Evolutionary conservation across 2,329 filamentous ascomycete genomes (phyloP).

Genomic region (Apiospora phragmitis): DNA sequence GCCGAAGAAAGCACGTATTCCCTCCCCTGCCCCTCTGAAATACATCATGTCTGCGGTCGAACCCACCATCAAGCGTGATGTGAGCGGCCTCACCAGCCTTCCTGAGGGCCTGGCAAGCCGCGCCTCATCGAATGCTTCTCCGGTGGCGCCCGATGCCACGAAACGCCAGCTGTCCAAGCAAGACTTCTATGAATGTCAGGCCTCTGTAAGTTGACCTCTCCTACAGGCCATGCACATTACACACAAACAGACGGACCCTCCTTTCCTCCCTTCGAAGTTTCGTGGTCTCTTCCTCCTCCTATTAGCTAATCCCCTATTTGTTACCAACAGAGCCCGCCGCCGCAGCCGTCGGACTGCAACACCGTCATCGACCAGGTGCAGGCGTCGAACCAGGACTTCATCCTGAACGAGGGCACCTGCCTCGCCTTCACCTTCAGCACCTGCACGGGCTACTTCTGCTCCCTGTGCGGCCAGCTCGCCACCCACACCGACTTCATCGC

Average conservation of each 20-base stretch:
- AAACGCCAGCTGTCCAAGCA: constrained; percentile 21
- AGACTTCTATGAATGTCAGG: constrained; percentile 37
- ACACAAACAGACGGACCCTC: neutral
- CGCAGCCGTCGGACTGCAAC: constrained; percentile 33
- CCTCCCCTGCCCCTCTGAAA: neutral
- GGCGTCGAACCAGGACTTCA: constrained; percentile 27
- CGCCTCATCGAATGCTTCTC: constrained; percentile 13
- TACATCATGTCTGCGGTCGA: constrained; percentile 24
- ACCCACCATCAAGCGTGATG: constrained; percentile 23
- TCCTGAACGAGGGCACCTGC: constrained; percentile 33
- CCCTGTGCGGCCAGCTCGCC: constrained; percentile 32
- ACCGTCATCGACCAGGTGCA: constrained; percentile 32
- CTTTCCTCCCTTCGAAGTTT: neutral
- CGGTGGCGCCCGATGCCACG: neutral
- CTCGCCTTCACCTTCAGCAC: constrained; percentile 34
- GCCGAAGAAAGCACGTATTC: neutral
- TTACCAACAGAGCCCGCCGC: constrained; percentile 30
- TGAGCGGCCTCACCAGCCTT: constrained; percentile 25
- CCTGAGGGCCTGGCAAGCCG: constrained; percentile 21
- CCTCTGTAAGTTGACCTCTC: constrained; percentile 25
- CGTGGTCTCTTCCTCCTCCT: no score
- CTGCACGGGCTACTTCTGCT: constrained; percentile 41
- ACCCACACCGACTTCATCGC: constrained; percentile 37
- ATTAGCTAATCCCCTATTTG: constrained; percentile 7
- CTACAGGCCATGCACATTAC: neutral